Evolutionary conservation across 176 grass and related monocot species (phyloP).

Genomic region (Bothriochloa decipiens): DNA sequence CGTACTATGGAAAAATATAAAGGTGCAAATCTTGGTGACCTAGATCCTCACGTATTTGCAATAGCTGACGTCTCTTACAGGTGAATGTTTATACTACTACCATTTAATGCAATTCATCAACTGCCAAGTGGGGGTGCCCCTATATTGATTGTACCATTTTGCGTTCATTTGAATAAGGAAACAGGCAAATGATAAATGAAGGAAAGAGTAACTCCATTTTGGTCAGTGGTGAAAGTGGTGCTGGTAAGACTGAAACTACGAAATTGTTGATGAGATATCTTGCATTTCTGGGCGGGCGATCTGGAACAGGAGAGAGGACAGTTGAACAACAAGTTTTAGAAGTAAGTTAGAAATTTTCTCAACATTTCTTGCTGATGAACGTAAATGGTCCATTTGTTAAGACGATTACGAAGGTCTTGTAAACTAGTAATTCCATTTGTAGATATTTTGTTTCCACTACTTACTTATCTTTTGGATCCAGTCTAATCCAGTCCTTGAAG

Average conservation of each 20-base stretch:
- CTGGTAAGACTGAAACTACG: slow-evolving; percentile 98
- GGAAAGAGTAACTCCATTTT: slow-evolving; percentile 94
- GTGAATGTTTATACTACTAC: slow-evolving; percentile 63
- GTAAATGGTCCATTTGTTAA: slow-evolving; percentile 11
- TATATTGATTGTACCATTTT: slow-evolving; percentile 58
- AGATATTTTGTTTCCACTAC: slow-evolving; percentile 16
- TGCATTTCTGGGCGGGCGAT: slow-evolving; percentile 86
- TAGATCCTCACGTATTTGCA: slow-evolving; percentile 93
- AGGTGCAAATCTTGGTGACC: slow-evolving; percentile 79
- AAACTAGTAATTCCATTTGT: slow-evolving; percentile 30
- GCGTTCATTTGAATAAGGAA: slow-evolving; percentile 65
- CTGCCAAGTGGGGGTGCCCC: slow-evolving; percentile 28
- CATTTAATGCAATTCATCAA: slow-evolving; percentile 24
- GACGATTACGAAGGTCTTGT: slow-evolving; percentile 10
- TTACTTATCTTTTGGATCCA: slow-evolving; percentile 46
- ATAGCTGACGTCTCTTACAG: slow-evolving; percentile 93
- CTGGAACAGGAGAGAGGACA: slow-evolving; percentile 80
- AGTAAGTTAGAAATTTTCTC: slow-evolving; percentile 51
- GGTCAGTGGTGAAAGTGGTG: slow-evolving; percentile 99
- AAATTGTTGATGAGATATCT: slow-evolving; percentile 97
- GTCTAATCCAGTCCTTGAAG: slow-evolving; percentile 99
- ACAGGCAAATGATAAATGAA: slow-evolving; percentile 99
- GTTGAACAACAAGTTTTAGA: slow-evolving; percentile 98
- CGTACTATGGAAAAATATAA: slow-evolving; percentile 87
- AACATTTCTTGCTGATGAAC: slow-evolving; percentile 33